These are phyloP conservation scores for Myriosclerotinia curreyana DNA, from an alignment of 2,329 filamentous ascomycete genomes.

Conservation along the genomic window DNA sequence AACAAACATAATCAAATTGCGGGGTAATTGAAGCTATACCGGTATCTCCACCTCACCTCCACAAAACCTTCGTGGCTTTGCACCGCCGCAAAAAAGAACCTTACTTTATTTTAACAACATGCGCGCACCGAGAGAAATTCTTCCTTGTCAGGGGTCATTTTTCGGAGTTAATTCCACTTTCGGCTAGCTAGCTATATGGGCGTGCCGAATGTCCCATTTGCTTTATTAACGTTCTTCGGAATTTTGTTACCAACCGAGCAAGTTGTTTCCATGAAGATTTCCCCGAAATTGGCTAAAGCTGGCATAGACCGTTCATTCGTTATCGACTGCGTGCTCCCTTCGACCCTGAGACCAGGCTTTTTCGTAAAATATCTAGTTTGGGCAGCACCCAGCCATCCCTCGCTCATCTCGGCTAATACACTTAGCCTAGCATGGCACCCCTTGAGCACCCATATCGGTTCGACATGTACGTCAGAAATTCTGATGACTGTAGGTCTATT, in stretches of 20 bases:
- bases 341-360: not conserved
- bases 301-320: not conserved
- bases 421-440: slow-evolving; percentile 29
- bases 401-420: slow-evolving; percentile 28
- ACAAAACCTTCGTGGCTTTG: slow-evolving; percentile 9
- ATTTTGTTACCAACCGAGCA: not conserved
- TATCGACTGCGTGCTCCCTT: not conserved
- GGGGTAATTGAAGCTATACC: slow-evolving; percentile 1
- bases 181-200: too few species aligned
- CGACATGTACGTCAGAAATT: slow-evolving; percentile 22
- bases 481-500: slow-evolving; percentile 1
- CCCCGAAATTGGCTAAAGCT: not conserved
- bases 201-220: not conserved
- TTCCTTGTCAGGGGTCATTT: not conserved
- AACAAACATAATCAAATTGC: not conserved
- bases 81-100: not conserved
- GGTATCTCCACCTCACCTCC: not conserved
- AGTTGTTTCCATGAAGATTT: not conserved
- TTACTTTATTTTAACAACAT: slow-evolving; percentile 7
- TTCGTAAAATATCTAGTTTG: slow-evolving; percentile 30
- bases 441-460: slow-evolving; percentile 23
- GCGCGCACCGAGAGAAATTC: not conserved
- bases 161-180: not conserved
- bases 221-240: not conserved
- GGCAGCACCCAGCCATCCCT: slow-evolving; percentile 27